Percentiles rank a stretch among this genome's conserved stretches.
Evolutionary conservation across 78 protist genomes (phyloP).

Genomic region (Dictyostelium capitatum): DNA sequence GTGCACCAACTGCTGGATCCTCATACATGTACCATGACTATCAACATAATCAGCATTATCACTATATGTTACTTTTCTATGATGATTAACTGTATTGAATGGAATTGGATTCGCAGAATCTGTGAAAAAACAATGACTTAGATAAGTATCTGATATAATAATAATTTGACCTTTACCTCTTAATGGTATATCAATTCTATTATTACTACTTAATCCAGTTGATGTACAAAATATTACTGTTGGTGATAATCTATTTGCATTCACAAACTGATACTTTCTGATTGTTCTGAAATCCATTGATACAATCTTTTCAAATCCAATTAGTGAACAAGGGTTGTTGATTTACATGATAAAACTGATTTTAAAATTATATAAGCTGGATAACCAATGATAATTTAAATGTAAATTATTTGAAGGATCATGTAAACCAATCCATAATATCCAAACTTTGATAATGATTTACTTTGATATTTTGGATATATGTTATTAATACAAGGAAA

Average conservation of each 20-base stretch:
- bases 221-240: background rate
- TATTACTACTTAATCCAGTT: background rate
- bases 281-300: conserved; percentile 49
- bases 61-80: conserved; percentile 19
- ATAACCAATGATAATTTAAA: background rate
- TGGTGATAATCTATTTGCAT: conserved; percentile 58
- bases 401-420: conserved; percentile 11
- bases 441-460: background rate
- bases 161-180: conserved; percentile 53
- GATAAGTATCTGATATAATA: conserved; percentile 62
- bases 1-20: conserved; percentile 59
- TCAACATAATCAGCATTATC: conserved; percentile 25
- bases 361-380: background rate
- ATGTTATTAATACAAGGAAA: conserved; percentile 21
- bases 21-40: conserved; percentile 75
- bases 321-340: background rate
- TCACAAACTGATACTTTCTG: background rate
- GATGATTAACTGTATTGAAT: conserved; percentile 23
- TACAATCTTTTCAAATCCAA: conserved; percentile 1
- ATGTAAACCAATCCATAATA: conserved; percentile 45
- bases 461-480: conserved; percentile 14
- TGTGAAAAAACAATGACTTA: conserved; percentile 56
- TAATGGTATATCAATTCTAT: conserved; percentile 37
- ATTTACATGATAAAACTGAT: background rate
- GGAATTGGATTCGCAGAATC: conserved; percentile 43